Percentiles rank a stretch among this genome's conserved stretches.
phyloP scores from a whole-genome alignment of 495 filamentous ascomycete genomes.

The Apodospora peruviana region DNA sequence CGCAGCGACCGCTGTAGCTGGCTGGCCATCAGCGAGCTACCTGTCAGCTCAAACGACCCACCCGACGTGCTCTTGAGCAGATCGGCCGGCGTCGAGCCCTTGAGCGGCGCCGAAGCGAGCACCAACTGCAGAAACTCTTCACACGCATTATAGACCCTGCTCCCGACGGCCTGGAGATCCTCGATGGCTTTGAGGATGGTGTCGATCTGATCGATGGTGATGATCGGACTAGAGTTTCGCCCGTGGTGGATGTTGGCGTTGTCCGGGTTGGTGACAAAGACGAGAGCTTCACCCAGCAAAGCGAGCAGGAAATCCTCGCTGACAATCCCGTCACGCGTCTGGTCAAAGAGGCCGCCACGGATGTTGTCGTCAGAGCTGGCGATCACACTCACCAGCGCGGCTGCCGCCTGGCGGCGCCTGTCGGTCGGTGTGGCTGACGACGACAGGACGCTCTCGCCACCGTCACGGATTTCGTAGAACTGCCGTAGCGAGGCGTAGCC shows the following conservation, averaged over 20 bases:
- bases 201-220: slow-evolving; percentile 63
- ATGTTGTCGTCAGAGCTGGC: slow-evolving; percentile 82
- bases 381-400: slow-evolving; percentile 71
- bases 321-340: slow-evolving; percentile 68
- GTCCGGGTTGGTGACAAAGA: slow-evolving; percentile 60
- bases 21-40: slow-evolving; percentile 66
- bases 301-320: slow-evolving; percentile 80
- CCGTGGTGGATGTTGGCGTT: slow-evolving; percentile 21
- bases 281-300: slow-evolving; percentile 74
- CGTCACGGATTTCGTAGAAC: slow-evolving; percentile 81
- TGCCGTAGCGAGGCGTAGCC: slow-evolving; percentile 83
- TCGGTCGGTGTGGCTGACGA: slow-evolving; percentile 34
- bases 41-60: slow-evolving; percentile 57
- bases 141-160: slow-evolving; percentile 61
- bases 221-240: slow-evolving; percentile 17
- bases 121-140: slow-evolving; percentile 63
- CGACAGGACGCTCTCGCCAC: slow-evolving; percentile 25
- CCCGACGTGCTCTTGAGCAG: slow-evolving; percentile 53
- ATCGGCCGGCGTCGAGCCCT: slow-evolving; percentile 52
- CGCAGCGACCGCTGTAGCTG: slow-evolving; percentile 49
- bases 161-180: slow-evolving; percentile 71
- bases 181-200: slow-evolving; percentile 73
- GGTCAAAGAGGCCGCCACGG: slow-evolving; percentile 79
- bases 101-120: slow-evolving; percentile 37
- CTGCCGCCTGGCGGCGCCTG: slow-evolving; percentile 60